Conservation (phyloP, 805 yeast species). For the Candida easanensis region DNA sequence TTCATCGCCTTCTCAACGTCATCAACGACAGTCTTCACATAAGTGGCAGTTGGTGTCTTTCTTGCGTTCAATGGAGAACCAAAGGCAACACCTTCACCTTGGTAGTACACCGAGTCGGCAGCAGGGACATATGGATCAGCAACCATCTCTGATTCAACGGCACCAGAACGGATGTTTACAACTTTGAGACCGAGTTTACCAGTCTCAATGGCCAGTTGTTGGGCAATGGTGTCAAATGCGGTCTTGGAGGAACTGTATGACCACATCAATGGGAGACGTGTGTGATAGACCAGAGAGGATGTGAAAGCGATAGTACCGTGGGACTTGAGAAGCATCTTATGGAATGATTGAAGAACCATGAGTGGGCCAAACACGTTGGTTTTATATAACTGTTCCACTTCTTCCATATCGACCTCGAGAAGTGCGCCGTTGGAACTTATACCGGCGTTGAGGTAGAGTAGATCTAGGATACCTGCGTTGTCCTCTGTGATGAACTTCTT, state of each 20-base stretch:
- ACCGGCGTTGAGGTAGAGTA: conserved; percentile 44
- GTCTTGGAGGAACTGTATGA: conserved; percentile 38
- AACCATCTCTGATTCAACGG: conserved; percentile 35
- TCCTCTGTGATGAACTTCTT: conserved; percentile 25
- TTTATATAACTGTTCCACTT: conserved; percentile 23
- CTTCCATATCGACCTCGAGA: conserved; percentile 31
- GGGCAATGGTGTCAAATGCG: conserved; percentile 38
- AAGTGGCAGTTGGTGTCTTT: conserved; percentile 31
- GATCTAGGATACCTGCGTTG: conserved; percentile 34
- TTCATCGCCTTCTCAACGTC: conserved; percentile 26
- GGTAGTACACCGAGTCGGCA: conserved; percentile 16
- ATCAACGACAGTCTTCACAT: conserved; percentile 37
- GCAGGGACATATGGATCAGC: conserved; percentile 7
- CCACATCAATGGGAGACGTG: conserved; percentile 34
- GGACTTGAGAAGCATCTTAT: conserved; percentile 30
- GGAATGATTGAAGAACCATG: conserved; percentile 33
- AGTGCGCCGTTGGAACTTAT: conserved; percentile 26
- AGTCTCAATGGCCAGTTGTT: conserved; percentile 34
- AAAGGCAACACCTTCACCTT: conserved; percentile 7
- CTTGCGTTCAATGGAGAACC: background rate
- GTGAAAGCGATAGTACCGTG: conserved; percentile 39
- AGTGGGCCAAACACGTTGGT: conserved; percentile 41
- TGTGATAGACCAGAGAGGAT: conserved; percentile 32
- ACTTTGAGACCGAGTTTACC: conserved; percentile 38
- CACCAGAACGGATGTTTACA: conserved; percentile 38